Evolutionary conservation across 2,329 filamentous ascomycete genomes (phyloP), one percentile per base, ranked within the genome.

Genomic region (Penicillium sp.): DNA sequence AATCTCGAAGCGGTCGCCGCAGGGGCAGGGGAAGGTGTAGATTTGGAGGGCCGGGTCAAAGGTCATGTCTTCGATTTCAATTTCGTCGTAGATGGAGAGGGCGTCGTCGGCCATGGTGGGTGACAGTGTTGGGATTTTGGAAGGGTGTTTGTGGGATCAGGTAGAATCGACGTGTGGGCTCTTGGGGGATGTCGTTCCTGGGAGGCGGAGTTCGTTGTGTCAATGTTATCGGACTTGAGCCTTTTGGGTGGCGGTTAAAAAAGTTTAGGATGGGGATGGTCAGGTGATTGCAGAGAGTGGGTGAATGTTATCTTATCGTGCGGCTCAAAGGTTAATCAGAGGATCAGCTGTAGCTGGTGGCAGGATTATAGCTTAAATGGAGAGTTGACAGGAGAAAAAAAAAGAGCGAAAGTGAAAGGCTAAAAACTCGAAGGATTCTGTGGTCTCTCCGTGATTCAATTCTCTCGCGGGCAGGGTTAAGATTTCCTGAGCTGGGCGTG

Each of bases 61-160:
- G 71, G 90, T 95, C 92, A 97, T 96, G 79, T 99, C 95, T 77
- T 98, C 94, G 81, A 98, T 97, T 76, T 98, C 94, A 78, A 98
- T 94, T 78, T 97, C 94, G 73, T 98, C 94, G 82, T 97, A 98
- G 75, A 96, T 91, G 67, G 89, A 87, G 58, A 89, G 77, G 55
- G 86, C 83, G 65, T 89, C 73, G 73, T 88, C 87, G 38, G 86
- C 82, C 86, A 88, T 88, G 58, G 67, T 79, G 57, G 57, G 54
- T 8, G 25, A 6, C 25, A 28, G 34, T 25, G 28, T 17, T 20
- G 35, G 34, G 5, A 14, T 3, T 15, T 53, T 38, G 17, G 52
- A 28, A 28, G 28, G 39, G 5, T 48, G 20, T 35, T n/a, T 17
- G 28, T 34, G n/a, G 47, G 20, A 25, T n/a, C 11, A 28, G 28